These are phyloP conservation scores for Pouteria glomerata DNA, from an alignment of 148 eudicot species.

Conservation along the genomic window DNA sequence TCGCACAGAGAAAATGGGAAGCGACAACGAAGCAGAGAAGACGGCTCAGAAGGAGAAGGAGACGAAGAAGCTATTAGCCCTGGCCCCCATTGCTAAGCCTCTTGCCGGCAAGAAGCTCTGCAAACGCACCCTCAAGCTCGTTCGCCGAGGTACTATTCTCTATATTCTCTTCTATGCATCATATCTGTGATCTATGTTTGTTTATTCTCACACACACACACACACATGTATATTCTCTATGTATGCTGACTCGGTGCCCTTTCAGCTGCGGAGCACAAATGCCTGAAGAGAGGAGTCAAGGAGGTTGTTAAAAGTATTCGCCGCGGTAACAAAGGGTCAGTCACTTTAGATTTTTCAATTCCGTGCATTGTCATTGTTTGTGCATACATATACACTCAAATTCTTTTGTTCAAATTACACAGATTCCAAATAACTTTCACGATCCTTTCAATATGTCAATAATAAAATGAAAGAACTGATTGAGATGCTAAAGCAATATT, in stretches of 20 bases:
- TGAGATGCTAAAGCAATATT: too few relatives aligned
- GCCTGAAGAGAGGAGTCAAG: conserved; percentile 95
- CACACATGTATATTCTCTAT: neutral
- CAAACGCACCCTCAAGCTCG: conserved; percentile 81
- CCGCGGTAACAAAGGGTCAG: conserved; percentile 87
- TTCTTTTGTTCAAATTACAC: too few relatives aligned
- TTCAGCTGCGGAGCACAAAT: conserved; percentile 87
- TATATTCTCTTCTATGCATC: neutral
- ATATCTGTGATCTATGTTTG: neutral
- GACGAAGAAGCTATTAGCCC: conserved; percentile 54
- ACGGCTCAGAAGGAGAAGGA: conserved; percentile 49
- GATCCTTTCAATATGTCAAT: neutral
- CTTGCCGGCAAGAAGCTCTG: conserved; percentile 91
- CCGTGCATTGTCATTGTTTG: too few relatives aligned
- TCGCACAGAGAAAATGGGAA: conserved; percentile 35
- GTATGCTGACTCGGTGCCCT: neutral
- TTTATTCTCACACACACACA: neutral
- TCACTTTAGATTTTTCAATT: neutral
- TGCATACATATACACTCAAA: too few relatives aligned
- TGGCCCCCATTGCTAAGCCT: conserved; percentile 90
- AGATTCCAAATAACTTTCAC: neutral
- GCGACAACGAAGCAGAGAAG: conserved; percentile 81
- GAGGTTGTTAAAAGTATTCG: conserved; percentile 94
- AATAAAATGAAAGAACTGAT: neutral
- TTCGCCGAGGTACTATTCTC: conserved; percentile 56